phyloP scores from a whole-genome alignment of 345 rosid species.

The Eucalyptus erythrocorys region DNA sequence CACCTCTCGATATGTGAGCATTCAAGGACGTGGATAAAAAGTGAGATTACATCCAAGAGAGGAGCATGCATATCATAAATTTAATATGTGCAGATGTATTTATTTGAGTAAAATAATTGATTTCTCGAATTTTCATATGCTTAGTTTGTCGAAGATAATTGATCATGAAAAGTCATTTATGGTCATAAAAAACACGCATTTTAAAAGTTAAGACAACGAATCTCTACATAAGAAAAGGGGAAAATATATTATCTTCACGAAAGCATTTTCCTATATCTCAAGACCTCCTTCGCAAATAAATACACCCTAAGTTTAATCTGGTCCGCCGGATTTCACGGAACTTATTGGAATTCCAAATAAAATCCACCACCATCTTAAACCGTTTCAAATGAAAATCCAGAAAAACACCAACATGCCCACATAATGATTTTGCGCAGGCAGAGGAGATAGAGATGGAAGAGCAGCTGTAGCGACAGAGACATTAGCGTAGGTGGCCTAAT shows the following conservation, averaged over 20 bases:
- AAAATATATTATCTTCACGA: background rate
- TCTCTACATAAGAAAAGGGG: too few species aligned
- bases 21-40: too few species aligned
- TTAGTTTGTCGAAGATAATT: fast-evolving
- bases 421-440: background rate
- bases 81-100: fast-evolving
- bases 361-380: fast-evolving
- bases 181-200: fast-evolving
- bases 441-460: background rate
- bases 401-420: background rate
- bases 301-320: too few species aligned
- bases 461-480: background rate
- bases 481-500: background rate
- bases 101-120: too few species aligned
- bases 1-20: background rate
- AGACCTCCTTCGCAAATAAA: too few species aligned
- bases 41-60: background rate
- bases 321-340: background rate
- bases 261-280: too few species aligned
- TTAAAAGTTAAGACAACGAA: too few species aligned
- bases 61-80: background rate
- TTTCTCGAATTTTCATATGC: background rate
- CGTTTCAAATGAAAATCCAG: background rate
- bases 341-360: background rate
- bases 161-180: background rate